Evolutionary conservation across 2,329 filamentous ascomycete species (phyloP).

Genomic region (Hymenoscyphus albidus): DNA sequence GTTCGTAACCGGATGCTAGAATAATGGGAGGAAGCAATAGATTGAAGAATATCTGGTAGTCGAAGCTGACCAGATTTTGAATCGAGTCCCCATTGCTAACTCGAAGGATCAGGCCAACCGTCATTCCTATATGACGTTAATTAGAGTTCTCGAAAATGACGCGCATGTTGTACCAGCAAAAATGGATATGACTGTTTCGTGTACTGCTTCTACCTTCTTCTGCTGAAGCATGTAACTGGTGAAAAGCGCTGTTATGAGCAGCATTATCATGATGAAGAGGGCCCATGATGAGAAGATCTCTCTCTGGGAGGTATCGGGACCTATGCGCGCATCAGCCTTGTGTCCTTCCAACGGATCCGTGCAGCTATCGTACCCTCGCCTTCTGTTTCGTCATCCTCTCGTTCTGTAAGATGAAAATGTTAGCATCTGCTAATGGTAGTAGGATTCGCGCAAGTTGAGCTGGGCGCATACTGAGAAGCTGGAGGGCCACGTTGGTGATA

Average conservation of each 20-base stretch:
- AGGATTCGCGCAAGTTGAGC: slow-evolving; percentile 6
- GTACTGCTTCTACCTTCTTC: slow-evolving; percentile 93
- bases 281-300: slow-evolving; percentile 97
- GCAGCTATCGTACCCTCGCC: slow-evolving; percentile 27
- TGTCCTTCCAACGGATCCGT: slow-evolving; percentile 8
- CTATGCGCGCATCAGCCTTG: slow-evolving; percentile 37
- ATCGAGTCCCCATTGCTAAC: slow-evolving; percentile 79
- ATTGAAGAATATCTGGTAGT: slow-evolving; percentile 99
- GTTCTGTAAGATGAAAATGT: slow-evolving; percentile 23
- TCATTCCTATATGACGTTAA: slow-evolving; percentile 65
- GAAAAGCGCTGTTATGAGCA: slow-evolving; percentile 91
- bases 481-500: slow-evolving; percentile 30
- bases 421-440: slow-evolving; percentile 6
- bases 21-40: slow-evolving; percentile 97
- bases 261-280: slow-evolving; percentile 90
- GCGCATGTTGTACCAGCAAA: slow-evolving; percentile 67
- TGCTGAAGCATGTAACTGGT: slow-evolving; percentile 96
- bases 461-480: slow-evolving; percentile 34
- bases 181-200: slow-evolving; percentile 97
- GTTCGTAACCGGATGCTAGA: slow-evolving; percentile 90
- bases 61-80: slow-evolving; percentile 87
- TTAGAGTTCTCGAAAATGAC: background rate
- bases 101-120: slow-evolving; percentile 83
- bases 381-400: slow-evolving; percentile 30
- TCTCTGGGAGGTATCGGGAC: slow-evolving; percentile 80